A percentile compares a stretch with the other conserved stretches of the same genome.
These are phyloP conservation scores for Pythium grandisporangium DNA, from an alignment of 352 stramenopile species.

Conservation along the genomic window DNA sequence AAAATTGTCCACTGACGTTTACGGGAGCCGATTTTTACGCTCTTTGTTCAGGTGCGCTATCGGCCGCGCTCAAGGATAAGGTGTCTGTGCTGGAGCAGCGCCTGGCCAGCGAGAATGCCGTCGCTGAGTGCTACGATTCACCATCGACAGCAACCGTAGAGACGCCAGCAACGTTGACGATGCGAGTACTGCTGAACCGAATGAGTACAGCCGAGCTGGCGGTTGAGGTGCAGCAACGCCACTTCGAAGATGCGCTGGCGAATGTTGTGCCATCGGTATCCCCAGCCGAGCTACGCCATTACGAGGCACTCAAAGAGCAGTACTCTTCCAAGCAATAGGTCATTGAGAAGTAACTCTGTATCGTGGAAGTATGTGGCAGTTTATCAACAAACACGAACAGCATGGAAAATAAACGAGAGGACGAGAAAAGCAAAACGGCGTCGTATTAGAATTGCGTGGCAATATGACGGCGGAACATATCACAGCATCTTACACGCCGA, in stretches of 20 bases:
- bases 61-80: conserved; percentile 69
- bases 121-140: conserved; percentile 78
- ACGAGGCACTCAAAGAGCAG: conserved; percentile 80
- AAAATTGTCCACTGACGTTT: conserved; percentile 58
- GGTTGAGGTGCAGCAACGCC: conserved; percentile 35
- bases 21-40: conserved; percentile 83
- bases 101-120: conserved; percentile 57
- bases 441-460: no score
- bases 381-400: no score
- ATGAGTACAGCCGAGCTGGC: conserved; percentile 49
- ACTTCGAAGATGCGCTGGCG: conserved; percentile 50
- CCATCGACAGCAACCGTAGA: no score
- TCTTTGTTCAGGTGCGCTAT: conserved; percentile 65
- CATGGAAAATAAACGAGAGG: no score
- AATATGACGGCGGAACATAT: no score
- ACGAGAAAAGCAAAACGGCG: no score
- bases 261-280: conserved; percentile 81
- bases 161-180: conserved; percentile 60
- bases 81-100: conserved; percentile 52
- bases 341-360: no score
- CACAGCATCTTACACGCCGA: no score
- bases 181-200: conserved; percentile 54
- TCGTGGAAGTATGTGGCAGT: no score
- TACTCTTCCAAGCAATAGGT: conserved; percentile 76
- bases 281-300: conserved; percentile 75